These are phyloP conservation scores for Musa acuminata DNA, from an alignment of 176 grass and related monocot species.

Conservation along the genomic window DNA sequence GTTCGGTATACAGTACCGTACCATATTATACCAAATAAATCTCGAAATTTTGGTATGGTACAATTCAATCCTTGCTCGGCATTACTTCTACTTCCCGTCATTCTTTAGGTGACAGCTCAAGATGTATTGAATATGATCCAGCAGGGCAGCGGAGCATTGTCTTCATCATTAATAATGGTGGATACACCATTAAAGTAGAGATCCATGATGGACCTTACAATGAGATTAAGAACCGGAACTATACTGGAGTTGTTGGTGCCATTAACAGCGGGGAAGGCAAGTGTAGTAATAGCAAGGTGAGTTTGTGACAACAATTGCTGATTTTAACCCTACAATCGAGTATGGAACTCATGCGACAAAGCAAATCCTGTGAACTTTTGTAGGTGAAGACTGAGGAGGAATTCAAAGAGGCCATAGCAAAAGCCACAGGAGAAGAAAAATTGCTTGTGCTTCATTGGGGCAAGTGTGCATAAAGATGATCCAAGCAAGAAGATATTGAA, in stretches of 20 bases:
- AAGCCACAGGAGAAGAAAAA: conserved; percentile 2
- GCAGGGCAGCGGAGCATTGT: background rate
- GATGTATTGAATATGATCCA: conserved; percentile 17
- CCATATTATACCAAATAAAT: too few relatives aligned
- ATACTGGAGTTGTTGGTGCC: conserved; percentile 7
- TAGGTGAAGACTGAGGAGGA: conserved; percentile 12
- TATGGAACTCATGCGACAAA: background rate
- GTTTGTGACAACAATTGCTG: background rate
- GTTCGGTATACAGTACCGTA: too few relatives aligned
- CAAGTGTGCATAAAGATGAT: conserved; percentile 11
- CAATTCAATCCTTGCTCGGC: too few relatives aligned
- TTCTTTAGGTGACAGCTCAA: conserved; percentile 7
- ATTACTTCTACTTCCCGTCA: background rate
- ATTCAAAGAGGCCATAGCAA: conserved; percentile 1
- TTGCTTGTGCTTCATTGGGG: conserved; percentile 3
- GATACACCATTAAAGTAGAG: conserved; percentile 15
- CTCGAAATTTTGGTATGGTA: too few relatives aligned
- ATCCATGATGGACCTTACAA: conserved; percentile 15
- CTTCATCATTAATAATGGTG: conserved; percentile 15
- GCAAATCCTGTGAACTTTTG: background rate
- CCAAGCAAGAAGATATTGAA: conserved; percentile 5
- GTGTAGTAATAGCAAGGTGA: conserved; percentile 11
- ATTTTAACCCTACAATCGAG: too few relatives aligned
- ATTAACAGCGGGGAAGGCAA: background rate
- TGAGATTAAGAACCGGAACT: conserved; percentile 16